Evolutionary conservation across 306 rosid species (phyloP), one percentile per base, ranked within the genome.

Genomic region (Rosa rugosa): DNA sequence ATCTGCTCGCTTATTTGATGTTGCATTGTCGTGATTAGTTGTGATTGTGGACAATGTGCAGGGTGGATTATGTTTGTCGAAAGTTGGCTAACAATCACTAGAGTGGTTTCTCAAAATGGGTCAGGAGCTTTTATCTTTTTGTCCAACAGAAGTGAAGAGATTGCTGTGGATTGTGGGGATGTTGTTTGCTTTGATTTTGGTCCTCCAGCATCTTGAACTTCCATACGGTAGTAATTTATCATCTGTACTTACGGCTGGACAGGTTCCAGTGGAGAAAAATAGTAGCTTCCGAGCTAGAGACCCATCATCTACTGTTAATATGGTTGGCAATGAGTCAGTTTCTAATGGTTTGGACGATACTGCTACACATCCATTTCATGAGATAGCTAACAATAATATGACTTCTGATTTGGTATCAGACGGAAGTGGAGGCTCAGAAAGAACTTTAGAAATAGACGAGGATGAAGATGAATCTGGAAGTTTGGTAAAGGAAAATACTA

Each of bases 131-230:
- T 72, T 56, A n/a, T 64, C 86, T 79, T 51, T 76, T 36, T 81
- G 84, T 80, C 96, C 76, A 44, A 64, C 71, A 36, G 87, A 87
- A 84, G 75, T 80, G 3, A 90, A 80, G 83, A 89, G 85, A 83
- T 77, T 91, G 82, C 73, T 87, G 41, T 85, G 84, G 93, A 79
- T 91, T 45, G 81, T 71, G 20, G 88, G 88, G 69, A 13, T 88
- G 51, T 77, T 87, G 25, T 81, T 94, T 88, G 87, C 87, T 44
- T 73, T 79, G 71, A 72, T 94, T 77, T 73, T 89, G 11, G 85
- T 76, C 7, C 80, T 91, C 54, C 92, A 85, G 66, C 89, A 71
- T 84, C 71, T 88, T 27, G 90, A 89, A 47, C 85, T 88, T 72
- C 91, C 95, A 7, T 83, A 83, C 40, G 80, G 81, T 69, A 71